A percentile compares a stretch with the other conserved stretches of the same genome.
Conservation (phyloP, 2,329 filamentous ascomycete genomes). For the Ophiosphaerella herpotricha region DNA sequence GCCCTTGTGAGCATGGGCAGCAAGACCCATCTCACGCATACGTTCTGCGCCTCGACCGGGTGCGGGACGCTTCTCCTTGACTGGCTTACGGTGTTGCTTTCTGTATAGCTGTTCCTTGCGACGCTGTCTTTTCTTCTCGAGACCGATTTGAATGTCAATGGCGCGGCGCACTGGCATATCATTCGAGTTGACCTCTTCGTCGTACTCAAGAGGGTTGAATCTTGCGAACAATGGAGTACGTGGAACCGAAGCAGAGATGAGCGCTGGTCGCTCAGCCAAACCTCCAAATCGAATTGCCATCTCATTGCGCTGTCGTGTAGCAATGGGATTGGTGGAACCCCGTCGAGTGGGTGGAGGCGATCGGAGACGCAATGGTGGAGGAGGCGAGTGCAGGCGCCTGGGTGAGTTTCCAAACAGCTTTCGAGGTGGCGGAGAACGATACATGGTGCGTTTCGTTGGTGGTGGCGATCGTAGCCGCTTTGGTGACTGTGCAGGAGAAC, state of each 20-base stretch:
- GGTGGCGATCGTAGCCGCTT: slow-evolving; percentile 63
- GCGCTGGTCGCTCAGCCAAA: slow-evolving; percentile 65
- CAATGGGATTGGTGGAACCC: slow-evolving; percentile 43
- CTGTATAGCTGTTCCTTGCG: slow-evolving; percentile 91
- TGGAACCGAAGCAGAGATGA: slow-evolving; percentile 84
- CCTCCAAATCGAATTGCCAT: slow-evolving; percentile 54
- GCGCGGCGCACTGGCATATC: slow-evolving; percentile 79
- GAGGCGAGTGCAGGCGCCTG: slow-evolving; percentile 58
- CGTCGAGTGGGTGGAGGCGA: slow-evolving; percentile 71
- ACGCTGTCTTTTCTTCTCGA: slow-evolving; percentile 91
- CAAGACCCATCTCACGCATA: slow-evolving; percentile 87
- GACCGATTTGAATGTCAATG: slow-evolving; percentile 88
- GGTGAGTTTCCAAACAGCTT: slow-evolving; percentile 74
- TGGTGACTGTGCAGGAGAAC: slow-evolving; percentile 61
- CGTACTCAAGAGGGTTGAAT: slow-evolving; percentile 39
- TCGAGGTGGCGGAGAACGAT: slow-evolving; percentile 50
- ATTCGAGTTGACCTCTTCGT: slow-evolving; percentile 46
- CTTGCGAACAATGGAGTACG: slow-evolving; percentile 64
- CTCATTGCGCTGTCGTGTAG: slow-evolving; percentile 45
- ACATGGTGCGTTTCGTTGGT: slow-evolving; percentile 42
- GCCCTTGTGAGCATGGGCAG: slow-evolving; percentile 76
- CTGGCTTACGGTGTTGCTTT: slow-evolving; percentile 83
- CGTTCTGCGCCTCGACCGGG: slow-evolving; percentile 87
- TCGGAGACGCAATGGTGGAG: slow-evolving; percentile 48
- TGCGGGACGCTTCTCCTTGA: slow-evolving; percentile 68